Conservation (phyloP, 371 early-diverging fungal genomes). For the Syncephalastrum sp. region DNA sequence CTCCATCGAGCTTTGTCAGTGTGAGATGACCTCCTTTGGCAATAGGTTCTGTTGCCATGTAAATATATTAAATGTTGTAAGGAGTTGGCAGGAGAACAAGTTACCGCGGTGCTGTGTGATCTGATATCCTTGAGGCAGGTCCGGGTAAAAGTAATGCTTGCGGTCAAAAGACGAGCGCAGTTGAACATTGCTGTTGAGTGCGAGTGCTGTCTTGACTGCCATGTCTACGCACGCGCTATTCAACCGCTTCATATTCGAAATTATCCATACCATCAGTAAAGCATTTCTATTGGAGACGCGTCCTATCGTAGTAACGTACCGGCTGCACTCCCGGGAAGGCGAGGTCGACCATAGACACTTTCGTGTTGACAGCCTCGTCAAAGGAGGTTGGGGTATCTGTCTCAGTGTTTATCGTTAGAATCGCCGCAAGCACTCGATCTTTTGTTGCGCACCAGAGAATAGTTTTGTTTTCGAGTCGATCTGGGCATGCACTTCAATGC, state of each 20-base stretch:
- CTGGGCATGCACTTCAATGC: slow-evolving; percentile 92
- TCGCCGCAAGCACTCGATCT: slow-evolving; percentile 8
- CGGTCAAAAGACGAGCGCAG: slow-evolving; percentile 78
- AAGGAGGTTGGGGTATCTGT: slow-evolving; percentile 52
- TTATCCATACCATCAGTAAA: background rate
- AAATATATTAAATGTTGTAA: background rate
- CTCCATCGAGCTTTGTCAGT: slow-evolving; percentile 56
- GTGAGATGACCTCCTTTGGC: slow-evolving; percentile 60
- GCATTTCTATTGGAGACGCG: background rate
- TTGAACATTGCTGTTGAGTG: slow-evolving; percentile 69
- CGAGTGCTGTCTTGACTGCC: slow-evolving; percentile 75
- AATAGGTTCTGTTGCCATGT: slow-evolving; percentile 55
- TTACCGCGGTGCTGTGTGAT: slow-evolving; percentile 85
- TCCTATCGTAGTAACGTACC: slow-evolving; percentile 18
- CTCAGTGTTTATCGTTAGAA: slow-evolving; percentile 9
- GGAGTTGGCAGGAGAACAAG: background rate
- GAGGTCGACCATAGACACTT: slow-evolving; percentile 74
- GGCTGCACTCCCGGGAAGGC: slow-evolving; percentile 82
- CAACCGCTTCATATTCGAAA: slow-evolving; percentile 44
- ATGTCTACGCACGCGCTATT: slow-evolving; percentile 72
- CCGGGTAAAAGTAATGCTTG: slow-evolving; percentile 94
- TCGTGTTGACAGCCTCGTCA: slow-evolving; percentile 67
- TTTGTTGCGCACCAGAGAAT: slow-evolving; percentile 66
- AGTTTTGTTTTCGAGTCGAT: slow-evolving; percentile 75
- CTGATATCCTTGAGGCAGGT: slow-evolving; percentile 91